Evolutionary conservation across 139 green algal species (phyloP), one percentile per base, ranked within the genome.

Genomic region (Zygnema cylindricum): DNA sequence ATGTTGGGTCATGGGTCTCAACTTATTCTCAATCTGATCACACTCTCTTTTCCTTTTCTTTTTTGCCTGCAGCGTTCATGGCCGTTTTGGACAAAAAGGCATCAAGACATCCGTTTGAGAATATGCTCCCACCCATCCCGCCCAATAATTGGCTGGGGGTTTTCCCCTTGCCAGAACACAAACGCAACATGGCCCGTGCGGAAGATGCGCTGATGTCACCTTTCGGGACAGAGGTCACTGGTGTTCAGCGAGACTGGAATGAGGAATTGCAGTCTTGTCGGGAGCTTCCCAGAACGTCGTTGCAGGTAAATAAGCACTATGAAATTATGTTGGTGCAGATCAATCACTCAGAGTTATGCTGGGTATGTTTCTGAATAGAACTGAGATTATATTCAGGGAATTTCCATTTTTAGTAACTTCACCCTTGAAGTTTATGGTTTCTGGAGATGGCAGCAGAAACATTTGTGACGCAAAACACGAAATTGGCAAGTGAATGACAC

Each of bases 211-310:
- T 92, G 11, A 79, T 91, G 33, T 35, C 88, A 36, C 84, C 84
- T 42, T 82, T 86, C 69, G 88, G 69, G 0, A 78, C 39, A 16
- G 84, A 91, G 33, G 32, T 87, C 2, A 81, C 23, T 0, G 84
- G 84, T 43, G 43, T 87, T 1, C 2, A 39, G 69, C 73, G 88
- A 7, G 88, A 92, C 69, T 92, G 83, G 83, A 92, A 92, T 49
- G 88, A 92, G 76, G 88, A 92, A 42, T 39, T 89, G 0, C 88
- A 92, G 63, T 57, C 32, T 30, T 87, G 82, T 57, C 1, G 84
- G 0, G 88, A 92, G 73, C 73, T 92, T 32, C 38, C 88, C 32
- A 89, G 43, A 30, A 82, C 49, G 1, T 85, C 87, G 1, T 69
- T 55, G 39, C 87, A 91, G 55, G 87, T 79, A n/a, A n/a, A n/a